phyloP scores from a whole-genome alignment of 2,329 filamentous ascomycete genomes.

The Ambrosiella beaveri region DNA sequence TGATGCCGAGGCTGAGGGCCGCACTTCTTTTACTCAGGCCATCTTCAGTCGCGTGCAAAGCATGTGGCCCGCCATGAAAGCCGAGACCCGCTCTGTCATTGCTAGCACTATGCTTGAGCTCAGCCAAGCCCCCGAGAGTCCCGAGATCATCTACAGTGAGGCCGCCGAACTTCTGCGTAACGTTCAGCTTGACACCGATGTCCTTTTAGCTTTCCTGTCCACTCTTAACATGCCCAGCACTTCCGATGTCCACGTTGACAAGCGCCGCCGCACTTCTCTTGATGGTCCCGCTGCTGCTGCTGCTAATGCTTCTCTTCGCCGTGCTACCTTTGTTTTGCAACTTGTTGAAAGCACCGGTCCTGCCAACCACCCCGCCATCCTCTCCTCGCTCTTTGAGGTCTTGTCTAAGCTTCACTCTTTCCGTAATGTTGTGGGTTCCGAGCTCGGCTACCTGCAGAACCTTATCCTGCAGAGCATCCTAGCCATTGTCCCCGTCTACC shows the following conservation, averaged over 20 bases:
- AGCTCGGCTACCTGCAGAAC: slow-evolving; percentile 78
- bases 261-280: slow-evolving; percentile 44
- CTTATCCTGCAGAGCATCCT: slow-evolving; percentile 67
- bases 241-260: slow-evolving; percentile 45
- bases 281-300: slow-evolving; percentile 6
- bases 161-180: slow-evolving; percentile 56
- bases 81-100: slow-evolving; percentile 39
- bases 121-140: slow-evolving; percentile 29
- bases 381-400: slow-evolving; percentile 64
- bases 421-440: slow-evolving; percentile 62
- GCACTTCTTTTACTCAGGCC: slow-evolving; percentile 40
- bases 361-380: slow-evolving; percentile 55
- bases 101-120: slow-evolving; percentile 47
- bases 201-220: slow-evolving; percentile 55
- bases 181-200: slow-evolving; percentile 54
- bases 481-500: slow-evolving; percentile 66
- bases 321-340: slow-evolving; percentile 75
- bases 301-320: slow-evolving; percentile 41
- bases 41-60: slow-evolving; percentile 52
- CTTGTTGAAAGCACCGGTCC: slow-evolving; percentile 68
- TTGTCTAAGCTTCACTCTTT: slow-evolving; percentile 79
- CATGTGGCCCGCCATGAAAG: slow-evolving; percentile 58
- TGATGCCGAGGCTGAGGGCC: slow-evolving; percentile 19
- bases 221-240: slow-evolving; percentile 51
- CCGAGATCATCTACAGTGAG: slow-evolving; percentile 24